phyloP scores from a whole-genome alignment of 441 rosid genomes.

The Erysimum cheiri region DNA sequence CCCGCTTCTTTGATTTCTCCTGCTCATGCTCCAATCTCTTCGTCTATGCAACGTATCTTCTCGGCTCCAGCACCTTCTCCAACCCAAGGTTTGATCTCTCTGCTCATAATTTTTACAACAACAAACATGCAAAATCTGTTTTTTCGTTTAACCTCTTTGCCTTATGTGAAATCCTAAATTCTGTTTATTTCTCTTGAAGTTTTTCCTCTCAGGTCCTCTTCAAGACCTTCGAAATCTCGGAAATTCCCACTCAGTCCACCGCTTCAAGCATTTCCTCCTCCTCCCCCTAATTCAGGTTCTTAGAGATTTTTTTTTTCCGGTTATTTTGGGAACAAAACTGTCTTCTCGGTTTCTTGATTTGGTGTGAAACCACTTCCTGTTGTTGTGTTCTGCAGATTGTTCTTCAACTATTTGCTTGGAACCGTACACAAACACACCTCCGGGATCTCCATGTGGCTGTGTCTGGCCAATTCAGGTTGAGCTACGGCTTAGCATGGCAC shows the following conservation, averaged over 20 bases:
- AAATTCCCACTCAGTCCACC: constrained; percentile 64
- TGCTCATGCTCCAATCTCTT: constrained; percentile 45
- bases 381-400: constrained; percentile 69
- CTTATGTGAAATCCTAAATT: constrained; percentile 36
- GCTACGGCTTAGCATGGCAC: constrained; percentile 74
- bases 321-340: background rate
- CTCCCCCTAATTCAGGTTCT: constrained; percentile 93
- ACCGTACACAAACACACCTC: constrained; percentile 89
- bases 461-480: constrained; percentile 96
- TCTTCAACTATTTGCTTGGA: constrained; percentile 70
- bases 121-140: background rate
- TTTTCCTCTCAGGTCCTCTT: constrained; percentile 51
- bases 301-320: constrained; percentile 15
- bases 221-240: constrained; percentile 54
- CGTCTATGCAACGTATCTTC: constrained; percentile 47
- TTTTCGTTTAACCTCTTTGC: constrained; percentile 1
- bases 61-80: constrained; percentile 73
- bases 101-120: constrained; percentile 25
- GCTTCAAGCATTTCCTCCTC: constrained; percentile 79
- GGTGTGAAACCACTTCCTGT: constrained; percentile 3
- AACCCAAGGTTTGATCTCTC: constrained; percentile 47
- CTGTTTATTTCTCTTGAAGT: constrained; percentile 46
- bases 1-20: constrained; percentile 54
- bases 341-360: background rate
- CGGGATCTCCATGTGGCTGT: constrained; percentile 96